A percentile compares a stretch with the other conserved stretches of the same genome.
Evolutionary conservation across 139 green algal genomes (phyloP).

Genomic region (Raphidocelis subcapitata): DNA sequence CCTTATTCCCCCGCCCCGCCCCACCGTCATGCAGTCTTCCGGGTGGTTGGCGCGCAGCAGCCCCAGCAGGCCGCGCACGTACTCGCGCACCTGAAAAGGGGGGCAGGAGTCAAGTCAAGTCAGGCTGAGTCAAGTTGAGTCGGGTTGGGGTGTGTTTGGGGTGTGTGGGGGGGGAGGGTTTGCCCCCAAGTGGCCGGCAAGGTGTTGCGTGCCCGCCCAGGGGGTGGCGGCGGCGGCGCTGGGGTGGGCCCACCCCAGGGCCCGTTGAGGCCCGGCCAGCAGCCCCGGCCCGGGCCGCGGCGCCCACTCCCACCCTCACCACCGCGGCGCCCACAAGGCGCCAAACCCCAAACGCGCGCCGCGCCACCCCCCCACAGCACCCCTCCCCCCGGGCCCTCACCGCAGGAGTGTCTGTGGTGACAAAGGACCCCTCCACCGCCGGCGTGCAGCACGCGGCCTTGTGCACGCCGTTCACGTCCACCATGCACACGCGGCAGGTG

Average conservation of each 20-base stretch:
- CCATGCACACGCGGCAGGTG: constrained; percentile 47
- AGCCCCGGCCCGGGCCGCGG: no score
- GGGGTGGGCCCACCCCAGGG: no score
- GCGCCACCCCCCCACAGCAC: no score
- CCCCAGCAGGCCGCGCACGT: constrained; percentile 26
- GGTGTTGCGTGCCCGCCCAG: neutral
- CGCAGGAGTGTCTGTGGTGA: constrained; percentile 35
- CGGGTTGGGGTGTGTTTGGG: neutral
- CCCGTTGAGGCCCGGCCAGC: no score
- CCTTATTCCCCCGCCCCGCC: no score
- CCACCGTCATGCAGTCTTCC: constrained; percentile 53
- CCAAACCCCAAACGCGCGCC: no score
- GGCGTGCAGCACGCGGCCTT: constrained; percentile 49
- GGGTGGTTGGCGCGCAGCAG: constrained; percentile 46
- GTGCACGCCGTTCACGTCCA: constrained; percentile 32
- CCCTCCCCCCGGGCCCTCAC: constrained; percentile 5
- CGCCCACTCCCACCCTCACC: no score
- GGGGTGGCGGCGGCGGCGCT: no score
- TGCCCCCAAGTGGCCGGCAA: no score
- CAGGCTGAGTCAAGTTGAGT: neutral
- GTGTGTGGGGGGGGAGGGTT: neutral
- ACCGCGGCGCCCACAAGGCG: no score
- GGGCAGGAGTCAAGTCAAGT: neutral
- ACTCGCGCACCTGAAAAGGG: neutral
- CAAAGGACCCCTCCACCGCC: constrained; percentile 24